A percentile compares a stretch with the other conserved stretches of the same genome.
Evolutionary conservation across 352 stramenopile species (phyloP).

Genomic region (Phytophthora sp.): DNA sequence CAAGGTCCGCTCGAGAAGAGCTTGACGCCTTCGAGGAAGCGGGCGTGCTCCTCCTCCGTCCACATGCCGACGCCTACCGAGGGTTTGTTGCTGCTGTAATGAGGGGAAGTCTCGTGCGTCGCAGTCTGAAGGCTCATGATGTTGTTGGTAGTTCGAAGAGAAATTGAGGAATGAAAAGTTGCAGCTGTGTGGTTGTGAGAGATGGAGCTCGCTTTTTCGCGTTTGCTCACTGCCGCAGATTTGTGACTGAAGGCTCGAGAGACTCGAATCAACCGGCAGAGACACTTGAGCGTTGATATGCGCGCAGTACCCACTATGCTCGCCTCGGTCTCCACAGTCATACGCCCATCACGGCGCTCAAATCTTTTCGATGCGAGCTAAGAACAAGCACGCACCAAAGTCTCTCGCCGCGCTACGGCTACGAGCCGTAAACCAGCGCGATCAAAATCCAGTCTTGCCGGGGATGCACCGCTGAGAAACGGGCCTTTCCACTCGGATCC

Average conservation of each 20-base stretch:
- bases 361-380: constrained; percentile 16
- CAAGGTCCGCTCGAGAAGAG: constrained; percentile 75
- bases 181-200: constrained; percentile 6
- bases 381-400: constrained; percentile 26
- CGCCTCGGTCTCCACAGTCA: constrained; percentile 28
- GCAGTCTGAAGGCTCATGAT: constrained; percentile 33
- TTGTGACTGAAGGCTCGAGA: constrained; percentile 35
- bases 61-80: constrained; percentile 54
- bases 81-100: constrained; percentile 29
- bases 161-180: constrained; percentile 29
- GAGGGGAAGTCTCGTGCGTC: background rate
- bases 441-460: constrained; percentile 37
- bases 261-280: constrained; percentile 41
- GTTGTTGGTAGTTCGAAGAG: constrained; percentile 9
- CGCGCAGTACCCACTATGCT: constrained; percentile 32
- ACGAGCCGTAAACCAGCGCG: constrained; percentile 35
- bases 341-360: constrained; percentile 37
- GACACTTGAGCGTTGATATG: constrained; percentile 28
- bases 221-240: constrained; percentile 36
- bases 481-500: constrained; percentile 24
- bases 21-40: constrained; percentile 79
- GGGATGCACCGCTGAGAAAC: constrained; percentile 25
- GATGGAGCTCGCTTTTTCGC: constrained; percentile 14
- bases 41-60: constrained; percentile 74
- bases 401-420: constrained; percentile 17